Evolutionary conservation across 2,329 filamentous ascomycete genomes (phyloP), one percentile per base, ranked within the genome.

Genomic region (Cryphonectria japonica): DNA sequence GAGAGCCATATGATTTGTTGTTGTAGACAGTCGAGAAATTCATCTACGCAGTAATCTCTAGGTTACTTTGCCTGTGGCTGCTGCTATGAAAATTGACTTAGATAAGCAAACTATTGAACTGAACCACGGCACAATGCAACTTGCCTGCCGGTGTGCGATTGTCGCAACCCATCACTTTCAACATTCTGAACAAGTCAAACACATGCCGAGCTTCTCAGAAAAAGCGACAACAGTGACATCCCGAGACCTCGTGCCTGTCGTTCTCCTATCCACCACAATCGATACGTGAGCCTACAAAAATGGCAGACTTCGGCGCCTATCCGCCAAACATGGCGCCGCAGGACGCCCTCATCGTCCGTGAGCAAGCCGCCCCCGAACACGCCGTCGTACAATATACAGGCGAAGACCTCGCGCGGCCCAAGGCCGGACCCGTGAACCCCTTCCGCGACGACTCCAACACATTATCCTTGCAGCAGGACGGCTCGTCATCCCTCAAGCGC

Each of bases 391-490:
- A 85, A 41, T 91, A 91, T 78, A 91, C 91, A n/a, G 92, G 91
- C 75, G 90, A 93, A 75, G 90, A 93, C 76, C 84, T 95, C 57
- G 86, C 89, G 63, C 87, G 89, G 71, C 88, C 91, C 0, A 82
- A 84, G 11, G 81, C 90, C 72, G 93, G 93, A 0, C 93, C 93
- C 50, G 82, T 86, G 34, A 95, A 95, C 77, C 93, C 93, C 0
- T 95, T 93, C 81, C 90, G 89, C 78, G 85, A 91, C 75, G 86
- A 89, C 39, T 81, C 85, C 26, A 79, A 81, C 6, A 19, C 78
- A 34, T 14, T 69, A 67, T 29, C 87, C 83, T 65, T 39, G 81
- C 82, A 1, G 14, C 37, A 64, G 34, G 61, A 41, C 59, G 11
- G 32, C 34, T 29, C 41, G 16, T 26, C 67, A 13, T 52, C 66